phyloP scores from a whole-genome alignment of 306 rosid species.

The Acacia melanoxylon region DNA sequence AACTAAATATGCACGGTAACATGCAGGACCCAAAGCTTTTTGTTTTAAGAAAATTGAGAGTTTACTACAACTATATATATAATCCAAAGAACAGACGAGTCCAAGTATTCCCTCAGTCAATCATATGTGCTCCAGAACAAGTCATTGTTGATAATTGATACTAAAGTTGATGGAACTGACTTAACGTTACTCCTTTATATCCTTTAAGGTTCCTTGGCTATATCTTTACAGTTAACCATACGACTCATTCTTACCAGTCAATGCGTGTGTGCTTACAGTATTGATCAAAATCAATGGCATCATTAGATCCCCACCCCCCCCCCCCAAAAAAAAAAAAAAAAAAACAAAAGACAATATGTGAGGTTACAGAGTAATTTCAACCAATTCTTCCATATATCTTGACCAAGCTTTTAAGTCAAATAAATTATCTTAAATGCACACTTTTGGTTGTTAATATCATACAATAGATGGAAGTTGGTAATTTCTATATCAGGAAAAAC shows the following conservation, averaged over 20 bases:
- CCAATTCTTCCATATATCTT: not conserved
- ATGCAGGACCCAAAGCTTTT: not conserved
- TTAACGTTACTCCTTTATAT: not conserved
- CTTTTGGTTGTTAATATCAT: not conserved
- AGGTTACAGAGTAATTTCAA: not conserved
- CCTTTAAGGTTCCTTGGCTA: not conserved
- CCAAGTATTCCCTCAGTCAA: not conserved
- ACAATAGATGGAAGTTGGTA: not conserved
- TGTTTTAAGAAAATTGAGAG: not conserved
- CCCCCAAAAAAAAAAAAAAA: too few relatives aligned
- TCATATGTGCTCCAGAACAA: not conserved
- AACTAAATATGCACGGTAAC: not conserved
- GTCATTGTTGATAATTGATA: not conserved
- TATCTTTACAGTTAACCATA: conserved; percentile 14
- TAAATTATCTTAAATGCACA: not conserved
- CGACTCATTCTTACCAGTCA: not conserved
- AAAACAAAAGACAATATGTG: not conserved
- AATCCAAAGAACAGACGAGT: not conserved
- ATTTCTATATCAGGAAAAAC: not conserved
- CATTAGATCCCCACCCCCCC: not conserved
- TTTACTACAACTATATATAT: not conserved
- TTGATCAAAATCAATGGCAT: not conserved
- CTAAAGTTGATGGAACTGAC: not conserved
- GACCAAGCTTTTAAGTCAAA: not conserved
- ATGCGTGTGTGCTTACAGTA: not conserved